Percentiles rank a stretch among this genome's conserved stretches.
These are phyloP conservation scores for Thielaviopsis musarum DNA, from an alignment of 2,329 filamentous ascomycete species.

Conservation along the genomic window DNA sequence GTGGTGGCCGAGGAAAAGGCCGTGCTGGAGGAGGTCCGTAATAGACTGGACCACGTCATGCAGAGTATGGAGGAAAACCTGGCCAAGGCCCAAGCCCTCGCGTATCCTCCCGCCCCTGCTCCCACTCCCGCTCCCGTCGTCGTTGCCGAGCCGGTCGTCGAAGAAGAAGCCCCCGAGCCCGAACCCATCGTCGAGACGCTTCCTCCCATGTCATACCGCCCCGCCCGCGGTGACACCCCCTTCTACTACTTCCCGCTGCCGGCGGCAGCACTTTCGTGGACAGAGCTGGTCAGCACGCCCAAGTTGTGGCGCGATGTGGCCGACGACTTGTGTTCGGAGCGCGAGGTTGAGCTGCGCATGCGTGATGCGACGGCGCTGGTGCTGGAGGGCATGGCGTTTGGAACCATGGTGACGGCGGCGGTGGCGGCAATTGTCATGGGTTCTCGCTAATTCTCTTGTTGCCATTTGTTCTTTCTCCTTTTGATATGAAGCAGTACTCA, in stretches of 20 bases:
- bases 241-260: slow-evolving; percentile 8
- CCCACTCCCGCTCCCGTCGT: background rate
- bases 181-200: background rate
- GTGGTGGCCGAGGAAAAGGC: slow-evolving; percentile 64
- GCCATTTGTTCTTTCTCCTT: background rate
- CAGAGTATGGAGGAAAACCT: slow-evolving; percentile 10
- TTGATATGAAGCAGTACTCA: background rate
- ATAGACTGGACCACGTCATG: slow-evolving; percentile 12
- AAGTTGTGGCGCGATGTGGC: slow-evolving; percentile 7
- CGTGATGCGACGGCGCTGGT: slow-evolving; percentile 54
- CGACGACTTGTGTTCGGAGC: slow-evolving; percentile 24
- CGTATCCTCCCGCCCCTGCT: background rate
- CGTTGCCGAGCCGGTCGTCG: background rate
- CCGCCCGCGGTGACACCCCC: background rate
- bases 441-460: background rate
- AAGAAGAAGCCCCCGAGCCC: background rate
- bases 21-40: slow-evolving; percentile 29
- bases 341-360: slow-evolving; percentile 45
- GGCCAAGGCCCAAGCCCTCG: slow-evolving; percentile 6
- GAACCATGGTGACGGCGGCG: slow-evolving; percentile 23
- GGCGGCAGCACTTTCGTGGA: slow-evolving; percentile 2
- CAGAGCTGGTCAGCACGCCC: slow-evolving; percentile 7
- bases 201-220: background rate
- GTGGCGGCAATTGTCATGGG: slow-evolving; percentile 5
- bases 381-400: slow-evolving; percentile 34